These are phyloP conservation scores for Fusarium agapanthi DNA, from an alignment of 2,329 filamentous ascomycete species.

Conservation along the genomic window DNA sequence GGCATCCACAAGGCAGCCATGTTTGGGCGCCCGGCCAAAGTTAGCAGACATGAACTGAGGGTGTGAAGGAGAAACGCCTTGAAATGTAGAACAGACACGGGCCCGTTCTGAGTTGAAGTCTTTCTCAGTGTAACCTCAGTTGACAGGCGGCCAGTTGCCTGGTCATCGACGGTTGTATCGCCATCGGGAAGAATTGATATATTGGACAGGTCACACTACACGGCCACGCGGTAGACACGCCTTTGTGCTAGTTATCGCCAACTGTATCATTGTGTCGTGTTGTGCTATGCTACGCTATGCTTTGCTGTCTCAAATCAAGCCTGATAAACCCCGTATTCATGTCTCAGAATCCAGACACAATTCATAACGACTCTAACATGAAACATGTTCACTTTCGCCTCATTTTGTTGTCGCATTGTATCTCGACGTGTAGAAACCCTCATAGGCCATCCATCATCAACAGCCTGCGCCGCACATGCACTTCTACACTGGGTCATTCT, in stretches of 20 bases:
- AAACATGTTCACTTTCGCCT: constrained; percentile 24
- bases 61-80: constrained; percentile 9
- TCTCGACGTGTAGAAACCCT: constrained; percentile 14
- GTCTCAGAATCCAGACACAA: background rate
- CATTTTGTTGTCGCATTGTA: constrained; percentile 4
- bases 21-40: constrained; percentile 7
- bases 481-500: constrained; percentile 7
- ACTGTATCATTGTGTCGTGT: background rate
- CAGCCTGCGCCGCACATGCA: constrained; percentile 9
- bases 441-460: constrained; percentile 11
- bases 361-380: background rate
- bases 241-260: background rate
- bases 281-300: background rate
- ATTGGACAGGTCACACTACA: constrained; percentile 21
- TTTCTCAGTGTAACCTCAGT: constrained; percentile 7
- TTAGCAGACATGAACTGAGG: constrained; percentile 7
- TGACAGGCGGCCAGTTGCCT: constrained; percentile 22
- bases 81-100: background rate
- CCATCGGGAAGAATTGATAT: background rate
- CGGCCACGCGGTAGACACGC: constrained; percentile 16
- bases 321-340: background rate
- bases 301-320: background rate
- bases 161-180: background rate
- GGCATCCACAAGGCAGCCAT: constrained; percentile 13
- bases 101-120: background rate